Conservation (phyloP, 257 asterid genomes). For the Cordia subcordata region DNA sequence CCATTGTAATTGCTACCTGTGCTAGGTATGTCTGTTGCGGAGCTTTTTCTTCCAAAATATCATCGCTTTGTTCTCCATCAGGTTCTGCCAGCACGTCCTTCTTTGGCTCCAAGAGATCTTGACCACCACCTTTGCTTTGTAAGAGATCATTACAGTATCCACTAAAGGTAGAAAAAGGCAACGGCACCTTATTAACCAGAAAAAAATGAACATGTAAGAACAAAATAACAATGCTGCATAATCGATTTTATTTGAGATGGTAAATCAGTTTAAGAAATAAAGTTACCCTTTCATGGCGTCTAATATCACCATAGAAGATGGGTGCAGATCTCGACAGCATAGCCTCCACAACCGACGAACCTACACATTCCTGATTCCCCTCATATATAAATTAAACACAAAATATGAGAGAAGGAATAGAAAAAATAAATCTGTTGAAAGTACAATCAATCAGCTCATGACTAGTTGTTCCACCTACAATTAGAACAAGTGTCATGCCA, state of each 20-base stretch:
- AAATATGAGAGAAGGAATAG: slow-evolving; percentile 15
- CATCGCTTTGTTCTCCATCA: slow-evolving; percentile 31
- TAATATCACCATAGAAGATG: slow-evolving; percentile 81
- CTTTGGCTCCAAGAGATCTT: slow-evolving; percentile 27
- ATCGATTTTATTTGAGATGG: slow-evolving; percentile 7
- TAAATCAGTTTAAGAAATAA: background rate
- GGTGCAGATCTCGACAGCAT: slow-evolving; percentile 88
- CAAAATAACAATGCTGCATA: background rate
- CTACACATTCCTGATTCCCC: slow-evolving; percentile 55
- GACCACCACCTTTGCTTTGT: slow-evolving; percentile 20
- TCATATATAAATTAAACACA: slow-evolving; percentile 7
- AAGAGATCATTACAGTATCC: slow-evolving; percentile 68
- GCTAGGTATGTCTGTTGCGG: slow-evolving; percentile 83
- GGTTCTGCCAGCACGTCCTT: slow-evolving; percentile 24
- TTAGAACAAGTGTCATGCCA: too few relatives aligned
- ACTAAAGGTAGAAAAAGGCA: slow-evolving; percentile 73
- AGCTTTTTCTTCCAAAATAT: slow-evolving; percentile 28
- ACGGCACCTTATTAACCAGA: slow-evolving; percentile 46
- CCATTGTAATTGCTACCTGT: slow-evolving; percentile 49
- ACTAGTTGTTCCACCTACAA: background rate
- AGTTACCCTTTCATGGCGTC: slow-evolving; percentile 93
- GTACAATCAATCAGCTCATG: background rate
- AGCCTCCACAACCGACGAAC: slow-evolving; percentile 71
- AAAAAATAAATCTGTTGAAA: background rate
- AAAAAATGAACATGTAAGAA: slow-evolving; percentile 4